Evolutionary conservation across 495 filamentous ascomycete species (phyloP).

Genomic region (Xylaria castorea): DNA sequence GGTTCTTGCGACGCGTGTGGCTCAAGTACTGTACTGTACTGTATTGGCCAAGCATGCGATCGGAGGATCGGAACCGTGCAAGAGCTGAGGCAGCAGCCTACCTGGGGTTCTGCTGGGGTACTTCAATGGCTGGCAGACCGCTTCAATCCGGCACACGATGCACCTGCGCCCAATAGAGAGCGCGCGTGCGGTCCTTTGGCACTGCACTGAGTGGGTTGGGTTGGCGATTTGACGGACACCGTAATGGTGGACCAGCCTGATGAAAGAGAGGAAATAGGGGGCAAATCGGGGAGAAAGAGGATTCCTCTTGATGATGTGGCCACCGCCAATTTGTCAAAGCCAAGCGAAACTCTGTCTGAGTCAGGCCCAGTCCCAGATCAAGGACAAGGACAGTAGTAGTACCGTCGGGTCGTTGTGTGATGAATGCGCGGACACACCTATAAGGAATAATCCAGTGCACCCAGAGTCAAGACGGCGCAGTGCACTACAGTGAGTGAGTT

Average conservation of each 20-base stretch:
- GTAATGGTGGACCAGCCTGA: constrained; percentile 19
- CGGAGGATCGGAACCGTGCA: constrained; percentile 34
- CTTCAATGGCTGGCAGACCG: constrained; percentile 10
- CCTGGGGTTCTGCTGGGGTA: not conserved
- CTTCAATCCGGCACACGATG: constrained; percentile 3
- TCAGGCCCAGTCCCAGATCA: constrained; percentile 36
- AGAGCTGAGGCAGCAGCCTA: constrained; percentile 31
- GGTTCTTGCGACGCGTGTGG: constrained; percentile 19
- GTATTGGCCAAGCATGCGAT: constrained; percentile 34
- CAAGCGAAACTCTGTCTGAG: constrained; percentile 40
- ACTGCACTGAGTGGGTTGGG: constrained; percentile 13
- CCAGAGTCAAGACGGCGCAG: not conserved
- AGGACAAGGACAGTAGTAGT: constrained; percentile 22
- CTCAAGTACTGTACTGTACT: not conserved
- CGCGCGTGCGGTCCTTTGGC: constrained; percentile 8
- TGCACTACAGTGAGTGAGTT: constrained; percentile 17
- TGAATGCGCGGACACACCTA: not conserved
- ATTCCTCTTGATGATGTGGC: constrained; percentile 42
- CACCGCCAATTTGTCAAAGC: constrained; percentile 43
- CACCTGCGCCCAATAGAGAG: constrained; percentile 17
- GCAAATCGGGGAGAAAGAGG: constrained; percentile 36
- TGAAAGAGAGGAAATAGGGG: constrained; percentile 20
- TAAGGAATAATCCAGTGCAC: not conserved
- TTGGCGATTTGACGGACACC: constrained; percentile 23
- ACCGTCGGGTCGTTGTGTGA: constrained; percentile 5